A percentile compares a stretch with the other conserved stretches of the same genome.
Conservation (phyloP, 805 yeast genomes). For the Kodamaea neixiangensis region DNA sequence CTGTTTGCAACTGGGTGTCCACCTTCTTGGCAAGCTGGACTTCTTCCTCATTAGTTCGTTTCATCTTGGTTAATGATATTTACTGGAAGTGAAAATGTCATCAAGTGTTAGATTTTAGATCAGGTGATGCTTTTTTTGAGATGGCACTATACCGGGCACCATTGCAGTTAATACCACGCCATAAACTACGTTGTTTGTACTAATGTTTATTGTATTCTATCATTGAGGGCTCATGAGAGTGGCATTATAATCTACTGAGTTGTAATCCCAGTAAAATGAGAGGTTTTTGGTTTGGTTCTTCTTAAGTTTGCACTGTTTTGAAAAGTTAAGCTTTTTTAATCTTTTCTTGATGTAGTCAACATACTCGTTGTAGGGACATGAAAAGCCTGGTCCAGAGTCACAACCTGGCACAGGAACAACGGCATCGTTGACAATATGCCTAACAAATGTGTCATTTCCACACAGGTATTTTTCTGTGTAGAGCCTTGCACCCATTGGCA, state of each 20-base stretch:
- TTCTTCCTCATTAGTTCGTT: constrained; percentile 3
- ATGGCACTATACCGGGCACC: too few species aligned
- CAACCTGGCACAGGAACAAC: constrained; percentile 37
- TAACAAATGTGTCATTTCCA: constrained; percentile 33
- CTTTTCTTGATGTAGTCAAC: constrained; percentile 29
- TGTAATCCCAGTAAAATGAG: constrained; percentile 46
- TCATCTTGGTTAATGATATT: constrained; percentile 4
- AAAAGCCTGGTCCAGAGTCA: constrained; percentile 41
- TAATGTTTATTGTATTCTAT: neutral
- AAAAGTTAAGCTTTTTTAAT: constrained; percentile 27
- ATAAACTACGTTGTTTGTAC: neutral
- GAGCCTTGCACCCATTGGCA: constrained; percentile 42
- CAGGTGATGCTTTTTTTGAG: constrained; percentile 5
- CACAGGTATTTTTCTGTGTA: constrained; percentile 37
- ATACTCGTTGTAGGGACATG: constrained; percentile 38
- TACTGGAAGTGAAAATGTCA: neutral
- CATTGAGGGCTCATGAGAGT: constrained; percentile 10
- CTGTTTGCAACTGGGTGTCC: constrained; percentile 4
- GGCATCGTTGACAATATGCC: constrained; percentile 40
- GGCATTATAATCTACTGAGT: constrained; percentile 23
- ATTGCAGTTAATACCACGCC: too few species aligned
- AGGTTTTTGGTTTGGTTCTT: constrained; percentile 26
- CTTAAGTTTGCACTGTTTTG: constrained; percentile 27
- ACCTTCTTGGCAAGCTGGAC: constrained; percentile 6
- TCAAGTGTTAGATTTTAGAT: neutral